These are phyloP conservation scores for Scalesia atractyloides DNA, from an alignment of 129 eudicot species.

Conservation along the genomic window DNA sequence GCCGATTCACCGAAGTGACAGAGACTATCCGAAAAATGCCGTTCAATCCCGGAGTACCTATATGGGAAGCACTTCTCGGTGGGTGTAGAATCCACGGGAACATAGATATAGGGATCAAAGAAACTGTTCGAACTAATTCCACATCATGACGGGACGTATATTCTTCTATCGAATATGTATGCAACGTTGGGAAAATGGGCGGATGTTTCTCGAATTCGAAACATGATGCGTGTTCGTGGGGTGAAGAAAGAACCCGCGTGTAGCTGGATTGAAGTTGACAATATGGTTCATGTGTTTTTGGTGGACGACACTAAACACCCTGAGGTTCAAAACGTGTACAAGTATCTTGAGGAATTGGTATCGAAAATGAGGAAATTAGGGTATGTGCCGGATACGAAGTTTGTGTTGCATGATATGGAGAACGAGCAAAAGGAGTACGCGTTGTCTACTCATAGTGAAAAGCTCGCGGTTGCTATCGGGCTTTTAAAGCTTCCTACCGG, in stretches of 20 bases:
- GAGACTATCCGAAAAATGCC: slow-evolving; percentile 61
- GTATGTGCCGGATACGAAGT: slow-evolving; percentile 30
- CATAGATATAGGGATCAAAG: slow-evolving; percentile 59
- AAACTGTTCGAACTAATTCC: slow-evolving; percentile 58
- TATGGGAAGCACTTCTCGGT: slow-evolving; percentile 79
- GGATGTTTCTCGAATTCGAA: slow-evolving; percentile 63
- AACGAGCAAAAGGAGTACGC: slow-evolving; percentile 75
- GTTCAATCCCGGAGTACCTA: slow-evolving; percentile 62
- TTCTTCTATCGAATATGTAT: slow-evolving; percentile 74
- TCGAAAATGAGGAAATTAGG: slow-evolving; percentile 49
- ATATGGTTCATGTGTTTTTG: slow-evolving; percentile 76
- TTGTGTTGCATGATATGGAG: slow-evolving; percentile 34
- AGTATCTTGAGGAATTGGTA: slow-evolving; percentile 57
- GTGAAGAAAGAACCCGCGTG: slow-evolving; percentile 95
- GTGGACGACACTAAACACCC: slow-evolving; percentile 80
- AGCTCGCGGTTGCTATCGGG: slow-evolving; percentile 82
- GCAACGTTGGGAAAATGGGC: slow-evolving; percentile 66
- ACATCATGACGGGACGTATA: slow-evolving; percentile 79
- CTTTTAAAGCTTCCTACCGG: slow-evolving; percentile 72
- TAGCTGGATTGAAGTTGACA: slow-evolving; percentile 91
- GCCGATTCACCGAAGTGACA: slow-evolving; percentile 61
- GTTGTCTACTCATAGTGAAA: slow-evolving; percentile 86
- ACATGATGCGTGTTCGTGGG: slow-evolving; percentile 77
- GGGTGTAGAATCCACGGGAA: slow-evolving; percentile 79
- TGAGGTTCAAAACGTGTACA: slow-evolving; percentile 61